Base-by-base conservation (phyloP, 208 protist species). In the Crithidia bombi region DNA sequence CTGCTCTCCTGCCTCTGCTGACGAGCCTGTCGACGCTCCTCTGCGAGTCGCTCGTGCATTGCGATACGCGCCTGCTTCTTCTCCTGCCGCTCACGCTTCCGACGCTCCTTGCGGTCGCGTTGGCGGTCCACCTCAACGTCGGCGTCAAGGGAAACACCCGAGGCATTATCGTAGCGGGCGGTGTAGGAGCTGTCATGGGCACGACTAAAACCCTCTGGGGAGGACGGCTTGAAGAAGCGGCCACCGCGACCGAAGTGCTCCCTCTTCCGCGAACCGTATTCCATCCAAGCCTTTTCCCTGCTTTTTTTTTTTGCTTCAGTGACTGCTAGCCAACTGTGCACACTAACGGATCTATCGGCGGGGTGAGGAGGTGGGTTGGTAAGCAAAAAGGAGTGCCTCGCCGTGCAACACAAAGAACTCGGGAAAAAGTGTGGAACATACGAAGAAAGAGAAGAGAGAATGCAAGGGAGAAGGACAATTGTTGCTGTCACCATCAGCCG, bases 41-140 rank as follows among this genome's bases (percentile, higher is more conserved):
- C 70, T 0, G 79, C 54, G 79, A 86, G 92, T 56, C 68, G 61
- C 64, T 78, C 68, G 28, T 95, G 90, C 15, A 76, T 73, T 21
- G 47, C 69, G 25, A 95, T 89, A 36, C 90, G 86, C 19, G 61
- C 26, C 55, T 77, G 65, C 67, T 92, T 92, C 49, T 72, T 72
- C 19, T 69, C 69, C 19, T 52, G 49, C 30, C 81, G 74, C 54
- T 86, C 85, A n/a, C 51, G 69, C 26, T 75, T 74, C 23, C 90
- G 85, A n/a, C 78, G 67, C 47, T 75, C 62, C 66, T 95, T 95
- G 56, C 90, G 86, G 43, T 91, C 82, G 26, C 59, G 64, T 56
- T 87, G 74, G 19, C 75, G 59, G 47, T 91, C 85, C 43, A 67
- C 71, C 14, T 62, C 57, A 21, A 49, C 47, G 38, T 77, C 71